Conservation (phyloP, 345 rosid species). For the Anastatica hierochuntica region DNA sequence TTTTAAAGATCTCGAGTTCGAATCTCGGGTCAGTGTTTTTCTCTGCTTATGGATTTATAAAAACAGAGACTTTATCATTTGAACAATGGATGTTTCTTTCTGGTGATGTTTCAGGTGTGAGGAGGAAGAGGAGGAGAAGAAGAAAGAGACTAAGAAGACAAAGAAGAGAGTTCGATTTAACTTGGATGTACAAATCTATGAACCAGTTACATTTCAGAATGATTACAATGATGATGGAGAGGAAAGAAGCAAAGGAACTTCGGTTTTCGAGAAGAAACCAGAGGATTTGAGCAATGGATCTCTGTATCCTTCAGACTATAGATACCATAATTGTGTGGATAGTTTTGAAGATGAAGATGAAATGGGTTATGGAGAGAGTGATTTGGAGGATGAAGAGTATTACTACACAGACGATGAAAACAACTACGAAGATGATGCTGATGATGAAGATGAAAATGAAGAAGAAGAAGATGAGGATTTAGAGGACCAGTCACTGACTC, state of each 20-base stretch:
- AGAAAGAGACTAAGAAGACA: conserved; percentile 31
- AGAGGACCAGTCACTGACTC: conserved; percentile 34
- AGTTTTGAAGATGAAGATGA: conserved; percentile 62
- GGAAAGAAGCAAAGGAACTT: conserved; percentile 16
- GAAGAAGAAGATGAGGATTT: conserved; percentile 10
- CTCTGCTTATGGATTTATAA: no score
- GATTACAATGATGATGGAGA: conserved; percentile 35
- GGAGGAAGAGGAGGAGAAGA: conserved; percentile 23
- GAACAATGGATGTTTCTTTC: neutral
- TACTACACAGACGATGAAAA: conserved; percentile 20
- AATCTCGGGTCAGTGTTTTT: conserved; percentile 40
- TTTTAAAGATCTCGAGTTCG: conserved; percentile 23
- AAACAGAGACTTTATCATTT: no score
- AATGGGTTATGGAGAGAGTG: conserved; percentile 42
- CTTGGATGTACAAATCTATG: conserved; percentile 69
- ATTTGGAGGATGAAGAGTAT: conserved; percentile 39
- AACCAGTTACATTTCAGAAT: conserved; percentile 35
- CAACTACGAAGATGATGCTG: conserved; percentile 28
- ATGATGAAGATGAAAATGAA: conserved; percentile 16
- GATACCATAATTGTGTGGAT: conserved; percentile 49
- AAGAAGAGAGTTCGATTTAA: conserved; percentile 80
- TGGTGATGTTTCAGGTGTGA: conserved; percentile 1
- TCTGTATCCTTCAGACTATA: conserved; percentile 37
- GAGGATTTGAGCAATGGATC: conserved; percentile 19
- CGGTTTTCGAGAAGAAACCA: conserved; percentile 5